These are phyloP conservation scores for Boletus eberwhitei DNA, from an alignment of 768 basidiomycete genomes.

Conservation along the genomic window DNA sequence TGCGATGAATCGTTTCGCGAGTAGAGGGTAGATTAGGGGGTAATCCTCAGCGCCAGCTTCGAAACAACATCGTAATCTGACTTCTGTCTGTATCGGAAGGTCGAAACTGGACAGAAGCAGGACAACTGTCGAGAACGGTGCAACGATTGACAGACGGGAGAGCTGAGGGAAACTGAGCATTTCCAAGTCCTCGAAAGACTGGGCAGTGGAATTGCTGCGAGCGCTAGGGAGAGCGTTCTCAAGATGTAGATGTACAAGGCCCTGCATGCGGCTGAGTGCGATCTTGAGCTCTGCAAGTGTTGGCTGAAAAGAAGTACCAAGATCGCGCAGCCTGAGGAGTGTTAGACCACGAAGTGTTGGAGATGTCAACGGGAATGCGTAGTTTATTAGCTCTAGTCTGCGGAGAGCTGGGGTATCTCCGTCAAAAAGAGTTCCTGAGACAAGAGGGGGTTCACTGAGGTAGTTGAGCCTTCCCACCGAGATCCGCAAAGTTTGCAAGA, in stretches of 20 bases:
- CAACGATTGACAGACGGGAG: slow-evolving; percentile 16
- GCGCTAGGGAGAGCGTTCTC: slow-evolving; percentile 34
- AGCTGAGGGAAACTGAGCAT: slow-evolving; percentile 10
- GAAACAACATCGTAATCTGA: slow-evolving; percentile 15
- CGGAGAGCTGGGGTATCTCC: slow-evolving; percentile 35
- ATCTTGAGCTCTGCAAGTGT: slow-evolving; percentile 31
- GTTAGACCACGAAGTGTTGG: slow-evolving; percentile 35
- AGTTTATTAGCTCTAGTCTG: slow-evolving; percentile 34
- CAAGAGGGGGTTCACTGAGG: slow-evolving; percentile 17
- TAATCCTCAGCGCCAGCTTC: slow-evolving; percentile 4
- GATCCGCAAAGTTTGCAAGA: slow-evolving; percentile 31
- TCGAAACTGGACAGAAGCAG: slow-evolving; percentile 8
- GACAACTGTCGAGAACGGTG: slow-evolving; percentile 17
- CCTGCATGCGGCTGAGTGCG: slow-evolving; percentile 34
- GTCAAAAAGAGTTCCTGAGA: slow-evolving; percentile 29
- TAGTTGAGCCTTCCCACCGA: slow-evolving; percentile 17
- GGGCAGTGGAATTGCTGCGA: not conserved
- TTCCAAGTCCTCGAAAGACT: not conserved
- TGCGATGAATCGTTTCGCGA: slow-evolving; percentile 13
- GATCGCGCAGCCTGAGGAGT: slow-evolving; percentile 35
- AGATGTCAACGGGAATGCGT: slow-evolving; percentile 37
- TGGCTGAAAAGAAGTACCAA: slow-evolving; percentile 26
- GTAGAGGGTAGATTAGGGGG: slow-evolving; percentile 11
- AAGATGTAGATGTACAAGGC: slow-evolving; percentile 34
- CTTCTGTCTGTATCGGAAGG: slow-evolving; percentile 12